These are phyloP conservation scores for Thelonectria blattea DNA, from an alignment of 2,329 filamentous ascomycete species.

Conservation along the genomic window DNA sequence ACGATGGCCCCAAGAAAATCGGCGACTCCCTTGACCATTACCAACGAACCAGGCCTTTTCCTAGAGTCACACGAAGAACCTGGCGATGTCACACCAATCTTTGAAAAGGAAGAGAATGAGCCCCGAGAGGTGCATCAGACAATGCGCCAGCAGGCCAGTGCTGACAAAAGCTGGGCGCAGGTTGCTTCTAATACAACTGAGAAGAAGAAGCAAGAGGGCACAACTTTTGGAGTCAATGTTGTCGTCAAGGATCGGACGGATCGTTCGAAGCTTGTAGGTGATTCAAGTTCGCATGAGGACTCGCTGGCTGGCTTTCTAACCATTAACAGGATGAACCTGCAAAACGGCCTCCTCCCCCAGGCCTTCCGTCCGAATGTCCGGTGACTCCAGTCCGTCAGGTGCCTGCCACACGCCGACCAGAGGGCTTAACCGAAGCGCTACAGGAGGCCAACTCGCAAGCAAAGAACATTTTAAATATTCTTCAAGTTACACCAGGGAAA, in stretches of 20 bases:
- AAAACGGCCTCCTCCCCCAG: neutral
- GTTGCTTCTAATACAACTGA: constrained; percentile 8
- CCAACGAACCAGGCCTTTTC: no score
- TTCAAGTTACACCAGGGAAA: constrained; percentile 35
- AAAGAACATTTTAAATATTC: constrained; percentile 22
- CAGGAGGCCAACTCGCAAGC: constrained; percentile 19
- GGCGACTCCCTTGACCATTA: no score
- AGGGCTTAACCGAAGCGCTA: constrained; percentile 15
- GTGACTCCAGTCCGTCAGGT: neutral
- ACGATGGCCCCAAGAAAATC: no score
- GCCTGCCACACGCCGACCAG: neutral
- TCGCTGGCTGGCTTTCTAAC: neutral
- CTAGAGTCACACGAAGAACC: neutral
- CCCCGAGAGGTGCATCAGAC: constrained; percentile 25
- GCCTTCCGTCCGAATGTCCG: no score
- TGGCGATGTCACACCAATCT: constrained; percentile 13
- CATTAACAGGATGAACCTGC: neutral
- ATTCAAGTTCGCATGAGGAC: neutral
- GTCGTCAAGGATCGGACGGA: constrained; percentile 3
- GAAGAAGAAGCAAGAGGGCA: constrained; percentile 7
- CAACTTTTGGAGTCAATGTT: constrained; percentile 20
- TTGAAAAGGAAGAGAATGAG: constrained; percentile 17
- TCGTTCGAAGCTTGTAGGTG: neutral
- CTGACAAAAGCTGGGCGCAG: constrained; percentile 15
- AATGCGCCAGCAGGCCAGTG: constrained; percentile 32